Evolutionary conservation across 1,139 yeast species (phyloP).

Genomic region (Debaryomyces psychrophilus): DNA sequence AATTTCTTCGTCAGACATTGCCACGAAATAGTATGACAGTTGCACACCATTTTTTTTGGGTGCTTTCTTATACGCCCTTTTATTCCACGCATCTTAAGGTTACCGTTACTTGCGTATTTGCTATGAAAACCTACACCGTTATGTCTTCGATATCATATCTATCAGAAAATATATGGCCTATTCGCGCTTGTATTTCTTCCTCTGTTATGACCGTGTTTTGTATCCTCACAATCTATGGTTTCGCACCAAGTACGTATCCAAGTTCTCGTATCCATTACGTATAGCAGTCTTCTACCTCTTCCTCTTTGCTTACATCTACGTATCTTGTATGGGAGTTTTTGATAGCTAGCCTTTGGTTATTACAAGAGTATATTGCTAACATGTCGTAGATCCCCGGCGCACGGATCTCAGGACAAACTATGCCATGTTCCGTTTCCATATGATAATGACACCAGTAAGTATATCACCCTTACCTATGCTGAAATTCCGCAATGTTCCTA

Average conservation of each 20-base stretch:
- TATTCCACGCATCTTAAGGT: too few species aligned
- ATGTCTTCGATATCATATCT: background rate
- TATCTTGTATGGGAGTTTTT: background rate
- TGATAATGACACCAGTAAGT: background rate
- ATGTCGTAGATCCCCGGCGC: background rate
- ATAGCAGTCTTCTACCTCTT: background rate
- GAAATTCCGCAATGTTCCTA: background rate
- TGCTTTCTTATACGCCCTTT: too few species aligned
- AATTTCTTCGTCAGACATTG: too few species aligned
- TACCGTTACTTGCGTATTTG: background rate
- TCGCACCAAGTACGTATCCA: background rate
- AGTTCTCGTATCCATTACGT: background rate
- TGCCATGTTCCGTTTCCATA: background rate
- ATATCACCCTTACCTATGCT: background rate
- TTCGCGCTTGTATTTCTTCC: background rate
- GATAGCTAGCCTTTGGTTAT: background rate
- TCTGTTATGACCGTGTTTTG: background rate
- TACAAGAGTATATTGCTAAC: background rate
- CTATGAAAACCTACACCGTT: background rate
- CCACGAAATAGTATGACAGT: too few species aligned
- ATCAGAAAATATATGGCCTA: background rate
- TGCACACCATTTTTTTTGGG: too few species aligned
- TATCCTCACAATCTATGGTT: background rate
- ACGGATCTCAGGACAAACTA: background rate
- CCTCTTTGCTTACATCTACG: background rate